phyloP scores from a whole-genome alignment of 2,329 filamentous ascomycete genomes.

The Exophiala viscosa region DNA sequence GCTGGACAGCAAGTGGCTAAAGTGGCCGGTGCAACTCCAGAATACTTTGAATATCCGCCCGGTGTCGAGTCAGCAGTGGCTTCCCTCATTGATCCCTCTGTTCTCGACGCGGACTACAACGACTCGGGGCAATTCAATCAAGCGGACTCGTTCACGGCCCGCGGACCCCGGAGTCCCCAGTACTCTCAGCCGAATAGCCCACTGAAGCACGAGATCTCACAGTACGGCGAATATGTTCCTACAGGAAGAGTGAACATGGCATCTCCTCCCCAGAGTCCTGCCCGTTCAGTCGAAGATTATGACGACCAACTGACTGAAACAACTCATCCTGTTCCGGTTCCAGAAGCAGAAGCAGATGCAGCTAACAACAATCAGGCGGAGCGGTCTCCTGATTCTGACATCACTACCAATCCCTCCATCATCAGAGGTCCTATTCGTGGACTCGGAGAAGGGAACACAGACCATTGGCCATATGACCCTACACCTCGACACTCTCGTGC shows the following conservation, averaged over 20 bases:
- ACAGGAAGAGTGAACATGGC: slow-evolving; percentile 38
- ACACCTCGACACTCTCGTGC: slow-evolving; percentile 46
- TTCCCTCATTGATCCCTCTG: slow-evolving; percentile 80
- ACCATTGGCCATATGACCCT: slow-evolving; percentile 55
- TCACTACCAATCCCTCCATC: slow-evolving; percentile 80
- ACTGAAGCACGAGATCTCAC: slow-evolving; percentile 42
- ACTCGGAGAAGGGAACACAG: slow-evolving; percentile 44
- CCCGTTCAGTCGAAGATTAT: slow-evolving; percentile 10
- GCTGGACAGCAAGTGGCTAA: slow-evolving; percentile 68
- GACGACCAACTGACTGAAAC: slow-evolving; percentile 4
- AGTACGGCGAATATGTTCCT: slow-evolving; percentile 35
- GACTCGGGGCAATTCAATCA: slow-evolving; percentile 19
- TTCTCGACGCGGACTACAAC: slow-evolving; percentile 54
- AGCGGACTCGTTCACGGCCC: slow-evolving; percentile 24
- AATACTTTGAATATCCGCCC: slow-evolving; percentile 67
- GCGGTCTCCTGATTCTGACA: slow-evolving; percentile 51
- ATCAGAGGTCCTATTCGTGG: slow-evolving; percentile 70
- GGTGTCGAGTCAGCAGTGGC: slow-evolving; percentile 87
- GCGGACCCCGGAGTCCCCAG: slow-evolving; percentile 30
- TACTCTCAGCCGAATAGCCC: slow-evolving; percentile 39
- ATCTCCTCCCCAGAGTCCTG: slow-evolving; percentile 54
- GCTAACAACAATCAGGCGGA: slow-evolving; percentile 13
- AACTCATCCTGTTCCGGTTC: slow-evolving; percentile 20
- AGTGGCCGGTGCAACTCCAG: slow-evolving; percentile 67
- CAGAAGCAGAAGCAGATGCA: slow-evolving; percentile 3